Percentiles rank a stretch among this genome's conserved stretches.
Conservation (phyloP, 495 filamentous ascomycete species). For the Talaromyces nanjingensis region DNA sequence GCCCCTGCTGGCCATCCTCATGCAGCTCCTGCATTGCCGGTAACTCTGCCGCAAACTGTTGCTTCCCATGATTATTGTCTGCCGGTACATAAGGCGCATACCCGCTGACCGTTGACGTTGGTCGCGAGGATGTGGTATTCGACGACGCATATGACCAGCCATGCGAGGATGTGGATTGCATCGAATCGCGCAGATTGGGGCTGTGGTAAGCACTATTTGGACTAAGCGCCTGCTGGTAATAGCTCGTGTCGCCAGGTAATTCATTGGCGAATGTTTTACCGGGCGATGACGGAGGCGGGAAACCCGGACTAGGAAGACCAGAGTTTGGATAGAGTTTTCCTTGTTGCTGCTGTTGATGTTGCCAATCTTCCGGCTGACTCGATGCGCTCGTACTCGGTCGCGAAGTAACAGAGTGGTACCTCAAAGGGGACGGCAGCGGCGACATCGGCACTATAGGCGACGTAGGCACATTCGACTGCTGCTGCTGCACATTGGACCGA, state of each 20-base stretch:
- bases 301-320: neutral
- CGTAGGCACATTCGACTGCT: conserved; percentile 16
- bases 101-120: neutral
- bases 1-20: neutral
- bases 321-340: neutral
- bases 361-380: conserved; percentile 2
- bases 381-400: neutral
- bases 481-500: conserved; percentile 85
- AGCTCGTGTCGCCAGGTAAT: neutral
- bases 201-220: neutral
- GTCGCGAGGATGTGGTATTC: neutral
- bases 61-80: neutral
- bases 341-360: neutral
- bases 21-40: conserved; percentile 1
- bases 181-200: neutral
- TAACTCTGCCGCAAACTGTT: conserved; percentile 4
- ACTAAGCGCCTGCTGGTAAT: neutral
- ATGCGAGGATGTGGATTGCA: conserved; percentile 1
- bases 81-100: neutral
- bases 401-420: neutral
- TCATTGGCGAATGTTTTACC: conserved; percentile 2
- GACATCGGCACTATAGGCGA: neutral
- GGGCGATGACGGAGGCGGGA: neutral
- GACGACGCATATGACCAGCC: conserved; percentile 1
- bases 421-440: neutral